phyloP scores from a whole-genome alignment of 768 basidiomycete species.

The Auriculariales sp. region DNA sequence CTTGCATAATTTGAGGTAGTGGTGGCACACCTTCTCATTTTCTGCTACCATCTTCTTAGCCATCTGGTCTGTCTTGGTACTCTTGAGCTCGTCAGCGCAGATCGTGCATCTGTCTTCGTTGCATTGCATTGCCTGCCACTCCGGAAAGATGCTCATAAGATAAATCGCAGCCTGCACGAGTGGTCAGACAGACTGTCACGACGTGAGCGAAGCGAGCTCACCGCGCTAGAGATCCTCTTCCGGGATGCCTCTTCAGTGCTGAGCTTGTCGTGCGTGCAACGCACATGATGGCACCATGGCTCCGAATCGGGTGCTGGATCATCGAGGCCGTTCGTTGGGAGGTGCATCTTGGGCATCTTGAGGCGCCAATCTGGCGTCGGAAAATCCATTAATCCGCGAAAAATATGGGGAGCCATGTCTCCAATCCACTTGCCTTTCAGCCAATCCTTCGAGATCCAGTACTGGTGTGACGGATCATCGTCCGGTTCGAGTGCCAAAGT shows the following conservation, averaged over 20 bases:
- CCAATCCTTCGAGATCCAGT: slow-evolving; percentile 73
- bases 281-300: slow-evolving; percentile 43
- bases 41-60: slow-evolving; percentile 53
- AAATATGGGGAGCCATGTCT: neutral
- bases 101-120: slow-evolving; percentile 39
- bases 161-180: slow-evolving; percentile 36
- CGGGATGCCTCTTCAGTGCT: slow-evolving; percentile 41
- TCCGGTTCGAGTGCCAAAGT: slow-evolving; percentile 28
- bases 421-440: slow-evolving; percentile 38
- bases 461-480: slow-evolving; percentile 24
- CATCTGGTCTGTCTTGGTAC: slow-evolving; percentile 45
- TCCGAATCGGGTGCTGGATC: slow-evolving; percentile 57
- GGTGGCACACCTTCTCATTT: slow-evolving; percentile 51
- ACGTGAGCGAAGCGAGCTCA: slow-evolving; percentile 13
- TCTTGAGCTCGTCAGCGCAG: slow-evolving; percentile 44
- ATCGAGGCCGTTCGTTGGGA: slow-evolving; percentile 19
- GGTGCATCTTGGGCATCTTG: slow-evolving; percentile 65
- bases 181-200: neutral
- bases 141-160: slow-evolving; percentile 43
- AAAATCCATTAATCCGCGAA: slow-evolving; percentile 1
- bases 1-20: neutral
- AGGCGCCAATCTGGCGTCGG: slow-evolving; percentile 54
- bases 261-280: slow-evolving; percentile 57
- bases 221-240: slow-evolving; percentile 47
- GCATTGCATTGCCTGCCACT: slow-evolving; percentile 43